These are phyloP conservation scores for Ilyonectria sp. DNA, from an alignment of 2,329 filamentous ascomycete species.

Conservation along the genomic window DNA sequence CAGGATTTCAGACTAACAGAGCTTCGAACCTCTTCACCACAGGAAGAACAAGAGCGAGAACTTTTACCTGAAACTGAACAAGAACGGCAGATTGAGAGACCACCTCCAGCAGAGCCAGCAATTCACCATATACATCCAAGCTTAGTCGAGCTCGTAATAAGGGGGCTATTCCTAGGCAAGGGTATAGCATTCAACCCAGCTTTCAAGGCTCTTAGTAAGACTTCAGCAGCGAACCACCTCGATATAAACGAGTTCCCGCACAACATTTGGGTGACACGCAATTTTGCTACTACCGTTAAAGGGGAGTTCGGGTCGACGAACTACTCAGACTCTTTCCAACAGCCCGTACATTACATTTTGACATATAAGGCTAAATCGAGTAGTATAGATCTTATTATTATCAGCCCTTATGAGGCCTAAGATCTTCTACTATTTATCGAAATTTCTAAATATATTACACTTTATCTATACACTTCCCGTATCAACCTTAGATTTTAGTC, in stretches of 20 bases:
- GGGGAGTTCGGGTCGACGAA: background rate
- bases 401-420: conserved; percentile 75
- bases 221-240: conserved; percentile 37
- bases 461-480: conserved; percentile 69
- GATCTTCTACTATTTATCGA: conserved; percentile 59
- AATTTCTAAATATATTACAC: conserved; percentile 49
- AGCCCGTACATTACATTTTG: conserved; percentile 45
- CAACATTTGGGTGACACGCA: conserved; percentile 34
- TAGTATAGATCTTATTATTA: conserved; percentile 26
- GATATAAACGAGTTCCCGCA: conserved; percentile 32
- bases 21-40: conserved; percentile 51
- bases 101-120: conserved; percentile 52
- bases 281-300: conserved; percentile 37
- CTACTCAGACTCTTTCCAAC: conserved; percentile 41
- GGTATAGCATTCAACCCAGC: conserved; percentile 25
- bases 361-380: background rate
- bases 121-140: conserved; percentile 61
- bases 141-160: conserved; percentile 47
- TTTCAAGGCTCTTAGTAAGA: conserved; percentile 34
- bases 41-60: conserved; percentile 80
- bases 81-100: conserved; percentile 69
- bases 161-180: conserved; percentile 10
- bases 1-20: conserved; percentile 30
- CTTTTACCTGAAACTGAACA: conserved; percentile 75
- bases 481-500: conserved; percentile 47